phyloP scores from a whole-genome alignment of 1,139 yeast species.

The Candida labiduridarum region DNA sequence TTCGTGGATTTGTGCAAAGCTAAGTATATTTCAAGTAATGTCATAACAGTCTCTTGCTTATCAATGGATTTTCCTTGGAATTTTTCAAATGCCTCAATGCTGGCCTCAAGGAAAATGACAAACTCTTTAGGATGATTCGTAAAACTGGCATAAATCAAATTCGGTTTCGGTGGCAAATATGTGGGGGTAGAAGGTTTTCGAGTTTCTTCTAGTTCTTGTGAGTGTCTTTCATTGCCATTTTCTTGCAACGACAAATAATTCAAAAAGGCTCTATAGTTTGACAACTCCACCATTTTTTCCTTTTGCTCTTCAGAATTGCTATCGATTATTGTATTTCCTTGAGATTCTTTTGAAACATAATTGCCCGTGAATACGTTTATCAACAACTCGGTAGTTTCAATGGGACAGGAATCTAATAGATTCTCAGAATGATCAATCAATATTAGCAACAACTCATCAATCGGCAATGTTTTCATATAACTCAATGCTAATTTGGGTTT shows the following conservation, averaged over 20 bases:
- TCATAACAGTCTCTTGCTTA: conserved; percentile 69
- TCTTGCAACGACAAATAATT: conserved; percentile 53
- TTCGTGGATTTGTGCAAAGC: conserved; percentile 51
- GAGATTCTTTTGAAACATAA: conserved; percentile 49
- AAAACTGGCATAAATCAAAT: conserved; percentile 84
- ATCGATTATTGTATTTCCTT: conserved; percentile 12
- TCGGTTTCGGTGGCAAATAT: conserved; percentile 89
- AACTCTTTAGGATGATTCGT: conserved; percentile 83
- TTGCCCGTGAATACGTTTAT: conserved; percentile 90
- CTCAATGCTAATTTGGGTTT: conserved; percentile 59
- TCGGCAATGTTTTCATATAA: conserved; percentile 68
- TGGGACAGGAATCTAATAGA: conserved; percentile 69
- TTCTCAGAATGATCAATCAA: conserved; percentile 67
- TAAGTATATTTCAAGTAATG: conserved; percentile 81
- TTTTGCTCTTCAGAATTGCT: conserved; percentile 12
- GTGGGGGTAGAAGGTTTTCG: conserved; percentile 49
- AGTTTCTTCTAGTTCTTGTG: conserved; percentile 11
- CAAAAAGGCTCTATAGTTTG: conserved; percentile 73
- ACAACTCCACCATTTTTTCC: conserved; percentile 34
- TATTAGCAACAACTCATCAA: conserved; percentile 78
- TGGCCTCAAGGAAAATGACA: conserved; percentile 92
- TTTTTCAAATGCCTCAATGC: conserved; percentile 75
- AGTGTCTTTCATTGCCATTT: conserved; percentile 13
- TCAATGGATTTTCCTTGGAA: conserved; percentile 75
- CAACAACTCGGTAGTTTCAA: conserved; percentile 78